Conservation (phyloP, 73 alveolate genomes). For the Symbiodinium natans region DNA sequence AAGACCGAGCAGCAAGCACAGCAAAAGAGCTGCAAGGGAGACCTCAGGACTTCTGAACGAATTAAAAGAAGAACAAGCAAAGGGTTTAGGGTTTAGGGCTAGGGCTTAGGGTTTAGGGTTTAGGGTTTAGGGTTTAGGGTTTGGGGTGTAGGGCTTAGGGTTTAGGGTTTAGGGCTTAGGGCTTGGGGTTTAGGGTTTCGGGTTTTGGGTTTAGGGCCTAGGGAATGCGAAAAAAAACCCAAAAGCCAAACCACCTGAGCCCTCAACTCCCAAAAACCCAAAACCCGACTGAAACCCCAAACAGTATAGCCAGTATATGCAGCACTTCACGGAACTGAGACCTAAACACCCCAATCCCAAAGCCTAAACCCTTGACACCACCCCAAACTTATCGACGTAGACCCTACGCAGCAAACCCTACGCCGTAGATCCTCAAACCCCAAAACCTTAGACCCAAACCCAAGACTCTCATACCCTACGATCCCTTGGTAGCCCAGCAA, state of each 20-base stretch:
- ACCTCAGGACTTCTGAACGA: neutral
- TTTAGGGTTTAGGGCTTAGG: neutral
- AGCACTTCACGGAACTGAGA: too few species aligned
- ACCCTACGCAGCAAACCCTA: neutral
- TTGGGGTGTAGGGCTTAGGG: neutral
- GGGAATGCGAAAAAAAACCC: too few species aligned
- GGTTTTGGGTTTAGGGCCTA: neutral
- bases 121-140: neutral
- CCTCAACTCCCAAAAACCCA: too few species aligned
- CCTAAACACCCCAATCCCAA: neutral
- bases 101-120: neutral
- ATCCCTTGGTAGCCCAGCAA: neutral
- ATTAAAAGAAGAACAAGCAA: neutral
- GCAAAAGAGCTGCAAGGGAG: constrained; percentile 40
- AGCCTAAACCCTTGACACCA: neutral
- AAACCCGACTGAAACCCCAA: too few species aligned
- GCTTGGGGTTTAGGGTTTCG: neutral
- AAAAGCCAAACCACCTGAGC: too few species aligned
- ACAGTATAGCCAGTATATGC: too few species aligned
- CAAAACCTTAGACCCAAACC: neutral
- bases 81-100: neutral
- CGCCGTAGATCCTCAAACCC: neutral
- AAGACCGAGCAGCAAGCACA: constrained; percentile 60
- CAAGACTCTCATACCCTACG: neutral
- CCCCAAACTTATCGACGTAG: neutral